Evolutionary conservation across 306 rosid species (phyloP).

Genomic region (Cajanus cajan): DNA sequence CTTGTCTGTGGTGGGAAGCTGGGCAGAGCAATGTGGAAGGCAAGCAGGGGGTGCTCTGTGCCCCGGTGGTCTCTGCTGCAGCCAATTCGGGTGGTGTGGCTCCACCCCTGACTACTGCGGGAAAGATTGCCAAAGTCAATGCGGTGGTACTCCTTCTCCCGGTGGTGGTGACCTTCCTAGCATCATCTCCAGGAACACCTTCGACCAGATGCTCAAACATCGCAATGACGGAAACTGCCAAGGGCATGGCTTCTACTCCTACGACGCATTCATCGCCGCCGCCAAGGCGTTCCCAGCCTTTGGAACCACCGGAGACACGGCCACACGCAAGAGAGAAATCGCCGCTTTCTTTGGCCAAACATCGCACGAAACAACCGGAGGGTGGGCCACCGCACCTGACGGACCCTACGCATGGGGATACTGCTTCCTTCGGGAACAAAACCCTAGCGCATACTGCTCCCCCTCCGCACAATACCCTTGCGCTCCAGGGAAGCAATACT

Average conservation of each 20-base stretch:
- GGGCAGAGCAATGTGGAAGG: conserved; percentile 39
- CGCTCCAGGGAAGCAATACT: conserved; percentile 50
- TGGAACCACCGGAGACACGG: conserved; percentile 44
- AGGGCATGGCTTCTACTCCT: conserved; percentile 50
- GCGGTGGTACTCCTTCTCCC: background rate
- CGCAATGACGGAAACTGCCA: conserved; percentile 40
- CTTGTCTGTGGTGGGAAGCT: background rate
- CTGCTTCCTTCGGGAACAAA: conserved; percentile 40
- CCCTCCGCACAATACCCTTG: conserved; percentile 41
- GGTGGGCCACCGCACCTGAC: conserved; percentile 65
- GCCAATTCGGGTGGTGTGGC: conserved; percentile 60
- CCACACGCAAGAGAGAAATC: conserved; percentile 50
- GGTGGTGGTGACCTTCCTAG: conserved; percentile 8
- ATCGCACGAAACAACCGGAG: conserved; percentile 63
- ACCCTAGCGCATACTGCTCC: conserved; percentile 17
- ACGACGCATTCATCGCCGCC: conserved; percentile 56
- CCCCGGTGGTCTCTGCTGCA: conserved; percentile 52
- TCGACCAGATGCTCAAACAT: conserved; percentile 47
- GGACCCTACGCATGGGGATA: conserved; percentile 80
- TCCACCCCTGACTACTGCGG: conserved; percentile 22
- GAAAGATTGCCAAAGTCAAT: conserved; percentile 49
- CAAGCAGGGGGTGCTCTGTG: conserved; percentile 51
- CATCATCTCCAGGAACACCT: conserved; percentile 37
- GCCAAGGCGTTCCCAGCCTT: conserved; percentile 47
- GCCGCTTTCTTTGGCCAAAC: conserved; percentile 70